These are phyloP conservation scores for Rhododendron mucronatum DNA, from an alignment of 148 eudicot species.

Conservation along the genomic window DNA sequence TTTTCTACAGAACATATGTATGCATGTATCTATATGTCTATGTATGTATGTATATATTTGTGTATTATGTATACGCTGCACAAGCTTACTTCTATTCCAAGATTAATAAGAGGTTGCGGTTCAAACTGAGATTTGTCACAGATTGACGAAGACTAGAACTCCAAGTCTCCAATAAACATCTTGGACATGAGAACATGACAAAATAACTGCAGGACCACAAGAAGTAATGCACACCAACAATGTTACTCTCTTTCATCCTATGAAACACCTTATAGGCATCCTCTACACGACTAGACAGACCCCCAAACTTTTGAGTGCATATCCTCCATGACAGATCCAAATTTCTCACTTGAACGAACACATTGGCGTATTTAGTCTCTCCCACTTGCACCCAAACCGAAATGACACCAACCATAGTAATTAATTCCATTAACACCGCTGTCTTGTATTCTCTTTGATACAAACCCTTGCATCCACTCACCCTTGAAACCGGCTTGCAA, in stretches of 20 bases:
- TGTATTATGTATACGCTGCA: background rate
- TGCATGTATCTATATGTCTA: background rate
- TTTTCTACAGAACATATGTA: background rate
- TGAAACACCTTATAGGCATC: background rate
- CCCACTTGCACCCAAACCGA: background rate
- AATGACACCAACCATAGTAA: background rate
- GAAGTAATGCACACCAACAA: background rate
- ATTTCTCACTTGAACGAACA: background rate
- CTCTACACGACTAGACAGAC: background rate
- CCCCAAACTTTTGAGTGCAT: background rate
- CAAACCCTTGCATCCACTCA: background rate
- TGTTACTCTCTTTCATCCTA: background rate
- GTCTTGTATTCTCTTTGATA: background rate
- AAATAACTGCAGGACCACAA: background rate
- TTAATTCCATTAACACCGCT: background rate
- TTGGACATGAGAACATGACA: background rate
- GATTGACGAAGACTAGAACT: background rate
- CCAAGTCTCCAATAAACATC: background rate
- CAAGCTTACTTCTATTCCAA: background rate
- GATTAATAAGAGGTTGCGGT: background rate
- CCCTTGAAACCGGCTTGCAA: background rate
- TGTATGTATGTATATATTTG: background rate
- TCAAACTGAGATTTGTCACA: background rate
- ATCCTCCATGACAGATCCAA: background rate
- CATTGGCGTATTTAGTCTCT: background rate